These are phyloP conservation scores for Dendrobium huoshanense DNA, from an alignment of 106 monocot species.

Conservation along the genomic window DNA sequence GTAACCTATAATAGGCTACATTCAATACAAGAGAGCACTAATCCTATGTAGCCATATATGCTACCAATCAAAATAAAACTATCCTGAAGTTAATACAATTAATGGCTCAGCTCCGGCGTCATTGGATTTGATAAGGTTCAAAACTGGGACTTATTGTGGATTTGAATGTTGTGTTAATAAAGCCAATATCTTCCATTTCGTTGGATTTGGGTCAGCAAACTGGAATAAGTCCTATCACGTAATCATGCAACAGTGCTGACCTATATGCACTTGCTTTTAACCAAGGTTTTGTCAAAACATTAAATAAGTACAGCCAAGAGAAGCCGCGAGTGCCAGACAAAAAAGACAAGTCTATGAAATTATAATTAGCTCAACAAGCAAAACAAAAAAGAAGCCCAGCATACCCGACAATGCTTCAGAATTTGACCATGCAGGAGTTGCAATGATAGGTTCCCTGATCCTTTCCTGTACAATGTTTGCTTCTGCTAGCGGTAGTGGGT, in stretches of 20 bases:
- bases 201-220: no score
- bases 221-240: neutral
- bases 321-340: neutral
- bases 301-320: neutral
- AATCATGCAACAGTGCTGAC: neutral
- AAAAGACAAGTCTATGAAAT: neutral
- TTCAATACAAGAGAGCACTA: no score
- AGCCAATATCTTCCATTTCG: no score
- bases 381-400: neutral
- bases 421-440: constrained; percentile 60
- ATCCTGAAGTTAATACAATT: no score
- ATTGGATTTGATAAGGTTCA: no score
- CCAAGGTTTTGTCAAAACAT: neutral
- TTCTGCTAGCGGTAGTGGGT: constrained; percentile 13
- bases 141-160: no score
- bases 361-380: neutral
- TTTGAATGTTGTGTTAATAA: no score
- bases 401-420: constrained; percentile 55
- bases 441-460: constrained; percentile 38
- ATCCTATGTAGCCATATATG: no score
- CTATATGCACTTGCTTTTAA: neutral
- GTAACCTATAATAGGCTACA: no score
- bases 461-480: constrained; percentile 34
- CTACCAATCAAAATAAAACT: no score
- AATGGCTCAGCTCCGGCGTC: no score